Evolutionary conservation across 208 protist genomes (phyloP), one percentile per base, ranked within the genome.

Genomic region (Crithidia sp.): DNA sequence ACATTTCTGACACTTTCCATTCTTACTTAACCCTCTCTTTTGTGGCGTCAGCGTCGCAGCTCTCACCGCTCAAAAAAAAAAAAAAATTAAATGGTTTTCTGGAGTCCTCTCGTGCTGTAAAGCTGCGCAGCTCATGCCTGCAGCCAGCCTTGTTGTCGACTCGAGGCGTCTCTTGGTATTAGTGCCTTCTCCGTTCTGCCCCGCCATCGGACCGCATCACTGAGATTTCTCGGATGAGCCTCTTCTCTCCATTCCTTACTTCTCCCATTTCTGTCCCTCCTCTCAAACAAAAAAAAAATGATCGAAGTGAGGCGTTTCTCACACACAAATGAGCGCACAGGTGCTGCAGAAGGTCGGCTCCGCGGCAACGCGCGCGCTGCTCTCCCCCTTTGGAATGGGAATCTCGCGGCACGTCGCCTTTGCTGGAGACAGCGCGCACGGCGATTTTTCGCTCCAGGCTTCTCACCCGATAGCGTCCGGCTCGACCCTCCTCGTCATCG

Each of bases 331-430:
- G 73, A 44, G 52, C 7, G 7, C 39, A 6, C 44, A 39, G n/a
- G 19, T 40, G 13, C 16, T 9, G 12, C 60, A 47, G 14, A n/a
- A 67, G 40, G 41, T n/a, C 6, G 17, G 59, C 52, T 53, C 43
- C n/a, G 10, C 58, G 14, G n/a, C 68, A 7, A 39, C 59, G 9
- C 67, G 75, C 45, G 7, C 74, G 12, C 58, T 77, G 8, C 63
- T 84, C 17, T 67, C 68, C 7, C 63, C 63, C 8, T 69, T 80
- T 2, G 79, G 79, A 7, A 76, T 84, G 16, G 79, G 74, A 0
- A 60, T 84, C 2, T 83, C 79, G 36, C 66, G 57, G 62, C 62
- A 67, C 28, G 7, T 78, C 5, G 63, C 16, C 28, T 55, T 82
- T 5, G 16, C 41, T 3, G 50, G 57, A 28, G 28, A 28, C 54